phyloP scores from a whole-genome alignment of 345 rosid species.

The Rhodamnia rubescens region DNA sequence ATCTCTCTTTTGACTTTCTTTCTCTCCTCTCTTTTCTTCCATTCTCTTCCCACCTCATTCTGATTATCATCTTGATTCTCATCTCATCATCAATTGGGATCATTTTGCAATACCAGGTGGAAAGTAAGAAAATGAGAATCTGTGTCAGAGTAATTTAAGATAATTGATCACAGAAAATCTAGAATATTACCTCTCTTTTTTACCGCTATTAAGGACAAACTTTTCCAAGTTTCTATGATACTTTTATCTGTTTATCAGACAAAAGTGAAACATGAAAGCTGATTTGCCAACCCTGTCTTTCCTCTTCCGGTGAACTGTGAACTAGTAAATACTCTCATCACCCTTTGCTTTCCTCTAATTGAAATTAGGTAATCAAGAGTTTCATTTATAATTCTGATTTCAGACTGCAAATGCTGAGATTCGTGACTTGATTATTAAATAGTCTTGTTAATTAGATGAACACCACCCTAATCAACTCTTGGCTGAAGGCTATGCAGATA shows the following conservation, averaged over 20 bases:
- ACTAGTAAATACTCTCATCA: background rate
- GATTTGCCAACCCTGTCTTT: too few relatives aligned
- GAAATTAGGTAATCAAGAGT: background rate
- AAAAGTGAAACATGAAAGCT: background rate
- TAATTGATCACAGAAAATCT: background rate
- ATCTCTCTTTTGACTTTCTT: background rate
- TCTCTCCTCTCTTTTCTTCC: background rate
- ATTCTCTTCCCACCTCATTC: background rate
- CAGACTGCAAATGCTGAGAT: background rate
- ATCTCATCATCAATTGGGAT: background rate
- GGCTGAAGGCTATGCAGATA: too few relatives aligned
- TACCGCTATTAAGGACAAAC: too few relatives aligned
- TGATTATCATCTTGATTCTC: background rate
- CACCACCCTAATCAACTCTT: too few relatives aligned
- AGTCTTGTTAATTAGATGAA: too few relatives aligned
- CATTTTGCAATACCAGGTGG: background rate
- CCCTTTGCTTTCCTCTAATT: background rate
- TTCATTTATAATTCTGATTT: background rate
- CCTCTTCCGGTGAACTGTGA: too few relatives aligned
- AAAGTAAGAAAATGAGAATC: background rate
- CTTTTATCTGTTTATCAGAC: background rate
- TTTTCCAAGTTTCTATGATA: too few relatives aligned
- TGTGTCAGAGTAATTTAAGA: background rate
- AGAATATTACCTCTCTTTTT: too few relatives aligned
- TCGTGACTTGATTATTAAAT: too few relatives aligned